Conservation (phyloP, 148 eudicot species). For the Persicaria maculosa region DNA sequence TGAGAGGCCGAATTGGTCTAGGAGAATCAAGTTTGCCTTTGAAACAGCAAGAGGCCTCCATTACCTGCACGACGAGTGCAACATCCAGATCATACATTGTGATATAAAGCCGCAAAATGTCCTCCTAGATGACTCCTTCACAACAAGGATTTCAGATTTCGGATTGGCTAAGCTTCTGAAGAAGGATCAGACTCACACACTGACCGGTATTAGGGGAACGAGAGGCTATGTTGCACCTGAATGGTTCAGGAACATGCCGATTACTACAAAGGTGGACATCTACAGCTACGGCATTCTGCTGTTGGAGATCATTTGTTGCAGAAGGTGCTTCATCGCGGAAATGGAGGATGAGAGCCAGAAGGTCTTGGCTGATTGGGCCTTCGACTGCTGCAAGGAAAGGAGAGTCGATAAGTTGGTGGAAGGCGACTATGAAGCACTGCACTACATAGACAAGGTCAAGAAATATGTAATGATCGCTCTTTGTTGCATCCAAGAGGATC, state of each 20-base stretch:
- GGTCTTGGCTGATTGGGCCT: slow-evolving; percentile 30
- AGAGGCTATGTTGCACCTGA: slow-evolving; percentile 32
- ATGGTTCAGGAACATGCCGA: slow-evolving; percentile 23
- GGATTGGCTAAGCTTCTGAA: slow-evolving; percentile 31
- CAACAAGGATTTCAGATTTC: slow-evolving; percentile 26
- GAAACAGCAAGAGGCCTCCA: slow-evolving; percentile 19
- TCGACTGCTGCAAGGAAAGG: slow-evolving; percentile 25
- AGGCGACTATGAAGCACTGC: slow-evolving; percentile 17
- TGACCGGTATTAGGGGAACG: slow-evolving; percentile 25
- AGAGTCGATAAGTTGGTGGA: neutral
- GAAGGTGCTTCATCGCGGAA: slow-evolving; percentile 11
- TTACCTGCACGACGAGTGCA: slow-evolving; percentile 14
- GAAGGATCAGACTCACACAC: slow-evolving; percentile 22
- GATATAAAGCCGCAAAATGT: slow-evolving; percentile 33
- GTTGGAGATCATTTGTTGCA: no score
- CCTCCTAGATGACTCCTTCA: slow-evolving; percentile 22
- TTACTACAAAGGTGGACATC: neutral
- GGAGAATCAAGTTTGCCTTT: slow-evolving; percentile 18
- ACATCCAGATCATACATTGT: slow-evolving; percentile 28
- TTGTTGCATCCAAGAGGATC: slow-evolving; percentile 27
- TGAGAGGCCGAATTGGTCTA: slow-evolving; percentile 18
- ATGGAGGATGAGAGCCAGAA: slow-evolving; percentile 6
- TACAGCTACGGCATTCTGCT: no score
- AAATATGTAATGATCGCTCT: no score
- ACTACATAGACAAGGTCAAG: neutral